phyloP scores from a whole-genome alignment of 768 basidiomycete genomes.

The Termitomyces sp. region DNA sequence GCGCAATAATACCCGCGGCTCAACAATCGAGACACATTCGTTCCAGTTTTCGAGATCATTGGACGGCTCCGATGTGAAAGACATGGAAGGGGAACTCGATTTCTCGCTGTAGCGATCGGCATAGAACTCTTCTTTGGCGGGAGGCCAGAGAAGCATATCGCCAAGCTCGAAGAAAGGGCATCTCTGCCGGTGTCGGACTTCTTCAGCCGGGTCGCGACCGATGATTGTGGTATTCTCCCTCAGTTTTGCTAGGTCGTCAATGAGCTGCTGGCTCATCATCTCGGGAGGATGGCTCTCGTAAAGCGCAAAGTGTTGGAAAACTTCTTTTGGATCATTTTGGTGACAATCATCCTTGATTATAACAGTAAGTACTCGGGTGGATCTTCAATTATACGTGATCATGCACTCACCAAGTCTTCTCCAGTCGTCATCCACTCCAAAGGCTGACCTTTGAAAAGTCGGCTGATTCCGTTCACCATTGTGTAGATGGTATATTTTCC shows the following conservation, averaged over 20 bases:
- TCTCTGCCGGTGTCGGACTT: not conserved
- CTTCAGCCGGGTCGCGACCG: not conserved
- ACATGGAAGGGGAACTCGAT: not conserved
- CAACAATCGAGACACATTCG: not conserved
- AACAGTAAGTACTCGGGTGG: not conserved
- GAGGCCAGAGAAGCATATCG: not conserved
- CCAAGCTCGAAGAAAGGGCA: not conserved
- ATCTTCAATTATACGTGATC: not conserved
- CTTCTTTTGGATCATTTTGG: not conserved
- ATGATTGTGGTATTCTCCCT: not conserved
- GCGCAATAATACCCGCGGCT: not conserved
- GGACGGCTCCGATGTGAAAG: not conserved
- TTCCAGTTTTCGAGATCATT: not conserved
- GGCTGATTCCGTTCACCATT: not conserved
- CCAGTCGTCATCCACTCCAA: not conserved
- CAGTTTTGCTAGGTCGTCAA: conserved; percentile 1
- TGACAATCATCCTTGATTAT: not conserved
- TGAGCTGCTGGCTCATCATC: not conserved
- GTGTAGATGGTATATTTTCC: not conserved
- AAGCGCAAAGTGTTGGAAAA: not conserved
- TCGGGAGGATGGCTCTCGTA: too few species aligned
- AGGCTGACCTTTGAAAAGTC: not conserved
- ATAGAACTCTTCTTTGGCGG: not conserved
- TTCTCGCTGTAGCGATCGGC: not conserved
- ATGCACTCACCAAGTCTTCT: not conserved